A percentile compares a stretch with the other conserved stretches of the same genome.
Evolutionary conservation across 352 stramenopile species (phyloP).

Genomic region (Pythium dissotocum): DNA sequence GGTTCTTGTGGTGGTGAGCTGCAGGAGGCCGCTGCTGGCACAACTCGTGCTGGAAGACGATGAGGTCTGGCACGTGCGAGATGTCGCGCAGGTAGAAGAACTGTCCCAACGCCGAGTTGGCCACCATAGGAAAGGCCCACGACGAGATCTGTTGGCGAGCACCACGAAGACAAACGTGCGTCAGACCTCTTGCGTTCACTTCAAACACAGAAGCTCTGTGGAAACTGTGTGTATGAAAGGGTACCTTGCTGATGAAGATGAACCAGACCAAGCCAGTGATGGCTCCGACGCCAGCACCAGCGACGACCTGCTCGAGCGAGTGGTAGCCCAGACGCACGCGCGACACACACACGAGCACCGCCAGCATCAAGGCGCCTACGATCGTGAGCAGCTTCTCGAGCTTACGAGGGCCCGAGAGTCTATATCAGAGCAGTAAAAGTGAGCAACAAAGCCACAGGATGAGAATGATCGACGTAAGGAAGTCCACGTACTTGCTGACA

Average conservation of each 20-base stretch:
- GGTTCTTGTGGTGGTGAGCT: constrained; percentile 5
- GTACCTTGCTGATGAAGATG: constrained; percentile 35
- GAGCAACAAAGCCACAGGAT: not conserved
- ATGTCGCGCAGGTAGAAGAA: constrained; percentile 74
- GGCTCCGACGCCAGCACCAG: constrained; percentile 51
- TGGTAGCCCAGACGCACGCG: constrained; percentile 82
- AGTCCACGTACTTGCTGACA: constrained; percentile 40
- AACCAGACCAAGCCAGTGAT: constrained; percentile 57
- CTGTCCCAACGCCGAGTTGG: constrained; percentile 46
- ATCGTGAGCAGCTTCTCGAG: constrained; percentile 73
- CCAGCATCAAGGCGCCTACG: constrained; percentile 39
- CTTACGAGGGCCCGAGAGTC: constrained; percentile 42
- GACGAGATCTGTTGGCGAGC: constrained; percentile 35
- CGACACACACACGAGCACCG: constrained; percentile 64
- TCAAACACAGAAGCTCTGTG: not conserved
- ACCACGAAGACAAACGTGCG: not conserved
- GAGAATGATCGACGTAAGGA: not conserved
- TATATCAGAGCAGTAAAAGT: not conserved
- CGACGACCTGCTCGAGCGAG: constrained; percentile 66
- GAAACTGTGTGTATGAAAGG: not conserved
- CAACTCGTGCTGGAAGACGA: constrained; percentile 73
- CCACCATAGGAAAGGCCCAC: constrained; percentile 60
- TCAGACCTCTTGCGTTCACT: too few relatives aligned
- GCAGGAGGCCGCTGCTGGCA: constrained; percentile 27
- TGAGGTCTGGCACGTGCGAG: constrained; percentile 75